Evolutionary conservation across 306 rosid genomes (phyloP).

Genomic region (Malus sylvestris): DNA sequence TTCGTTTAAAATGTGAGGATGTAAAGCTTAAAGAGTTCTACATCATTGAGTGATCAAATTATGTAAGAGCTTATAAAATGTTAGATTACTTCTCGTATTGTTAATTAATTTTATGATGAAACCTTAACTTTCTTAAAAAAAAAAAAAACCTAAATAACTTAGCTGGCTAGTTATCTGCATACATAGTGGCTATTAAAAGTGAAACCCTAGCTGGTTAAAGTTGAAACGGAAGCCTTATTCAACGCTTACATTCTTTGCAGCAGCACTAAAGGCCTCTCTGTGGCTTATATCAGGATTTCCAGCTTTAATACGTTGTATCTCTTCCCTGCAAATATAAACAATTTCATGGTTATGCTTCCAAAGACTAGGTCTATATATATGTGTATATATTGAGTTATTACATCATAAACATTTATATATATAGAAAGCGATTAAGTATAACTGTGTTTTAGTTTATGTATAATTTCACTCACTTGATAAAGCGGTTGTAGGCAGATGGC

Average conservation of each 20-base stretch:
- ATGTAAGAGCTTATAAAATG: too few relatives aligned
- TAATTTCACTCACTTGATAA: slow-evolving; percentile 80
- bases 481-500: slow-evolving; percentile 99
- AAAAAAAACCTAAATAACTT: background rate
- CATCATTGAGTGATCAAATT: too few relatives aligned
- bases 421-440: background rate
- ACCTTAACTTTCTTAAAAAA: background rate
- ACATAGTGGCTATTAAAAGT: background rate
- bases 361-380: too few relatives aligned
- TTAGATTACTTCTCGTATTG: too few relatives aligned
- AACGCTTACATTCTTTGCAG: slow-evolving; percentile 84
- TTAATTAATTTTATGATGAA: background rate
- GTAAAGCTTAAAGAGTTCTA: too few relatives aligned
- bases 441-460: background rate
- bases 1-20: background rate
- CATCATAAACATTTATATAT: background rate
- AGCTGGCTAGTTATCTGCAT: background rate
- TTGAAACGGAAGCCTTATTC: background rate
- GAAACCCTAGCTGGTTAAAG: background rate
- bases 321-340: slow-evolving; percentile 54
- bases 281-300: slow-evolving; percentile 97
- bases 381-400: background rate
- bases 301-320: slow-evolving; percentile 97
- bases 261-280: slow-evolving; percentile 99
- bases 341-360: background rate